phyloP scores from a whole-genome alignment of 2,329 filamentous ascomycete genomes.

The Talaromyces sp. region DNA sequence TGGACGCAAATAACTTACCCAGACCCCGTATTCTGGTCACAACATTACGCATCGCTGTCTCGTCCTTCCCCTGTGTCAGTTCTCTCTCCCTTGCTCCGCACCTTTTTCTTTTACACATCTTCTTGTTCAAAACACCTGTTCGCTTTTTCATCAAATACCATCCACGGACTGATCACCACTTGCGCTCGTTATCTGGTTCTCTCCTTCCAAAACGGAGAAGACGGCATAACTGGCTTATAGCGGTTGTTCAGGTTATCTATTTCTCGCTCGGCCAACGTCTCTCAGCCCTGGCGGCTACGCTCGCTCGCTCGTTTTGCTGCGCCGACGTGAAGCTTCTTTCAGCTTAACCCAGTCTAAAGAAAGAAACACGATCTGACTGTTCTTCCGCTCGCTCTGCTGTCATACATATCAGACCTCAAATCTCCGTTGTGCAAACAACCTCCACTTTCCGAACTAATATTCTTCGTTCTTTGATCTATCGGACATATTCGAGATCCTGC shows the following conservation, averaged over 20 bases:
- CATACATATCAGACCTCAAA: neutral
- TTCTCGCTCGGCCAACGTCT: neutral
- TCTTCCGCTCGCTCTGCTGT: neutral
- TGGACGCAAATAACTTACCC: neutral
- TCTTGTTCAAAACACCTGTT: neutral
- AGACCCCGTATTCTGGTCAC: neutral
- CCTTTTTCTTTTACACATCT: neutral
- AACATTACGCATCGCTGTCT: slow-evolving; percentile 5
- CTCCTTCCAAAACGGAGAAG: slow-evolving; percentile 1
- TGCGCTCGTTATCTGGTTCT: slow-evolving; percentile 2
- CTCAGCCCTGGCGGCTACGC: slow-evolving; percentile 18
- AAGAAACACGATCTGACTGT: slow-evolving; percentile 11
- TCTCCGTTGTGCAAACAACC: neutral
- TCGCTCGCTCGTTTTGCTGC: slow-evolving; percentile 10
- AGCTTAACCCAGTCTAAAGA: slow-evolving; percentile 14
- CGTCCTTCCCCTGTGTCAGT: slow-evolving; percentile 15
- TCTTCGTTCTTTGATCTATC: neutral
- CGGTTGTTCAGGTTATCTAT: neutral
- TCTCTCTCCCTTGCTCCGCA: slow-evolving; percentile 6
- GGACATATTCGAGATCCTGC: neutral
- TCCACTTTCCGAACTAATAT: neutral
- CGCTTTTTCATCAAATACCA: slow-evolving; percentile 2
- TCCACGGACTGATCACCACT: neutral
- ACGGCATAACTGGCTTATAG: slow-evolving; percentile 6
- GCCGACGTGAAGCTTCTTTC: slow-evolving; percentile 12